Percentiles rank a stretch among this genome's conserved stretches.
Conservation (phyloP, 2,329 filamentous ascomycete species). For the Ophiocordyceps camponoti-saundersi region DNA sequence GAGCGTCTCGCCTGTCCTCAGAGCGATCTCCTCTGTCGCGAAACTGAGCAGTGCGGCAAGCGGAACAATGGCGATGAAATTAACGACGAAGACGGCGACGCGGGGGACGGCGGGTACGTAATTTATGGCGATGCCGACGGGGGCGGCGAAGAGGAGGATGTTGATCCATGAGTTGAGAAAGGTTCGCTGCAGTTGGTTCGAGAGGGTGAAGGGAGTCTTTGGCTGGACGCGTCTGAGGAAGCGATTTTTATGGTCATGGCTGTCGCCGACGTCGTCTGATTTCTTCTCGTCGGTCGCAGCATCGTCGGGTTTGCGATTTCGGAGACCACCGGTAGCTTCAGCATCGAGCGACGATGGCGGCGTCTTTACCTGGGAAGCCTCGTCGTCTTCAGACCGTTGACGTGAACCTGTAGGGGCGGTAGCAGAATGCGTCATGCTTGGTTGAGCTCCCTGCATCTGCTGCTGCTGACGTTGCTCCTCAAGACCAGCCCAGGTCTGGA, state of each 20-base stretch:
- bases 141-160: conserved; percentile 55
- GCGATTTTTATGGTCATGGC: conserved; percentile 18
- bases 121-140: conserved; percentile 54
- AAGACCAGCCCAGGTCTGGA: conserved; percentile 18
- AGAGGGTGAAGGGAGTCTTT: conserved; percentile 38
- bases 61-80: conserved; percentile 68
- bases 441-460: too few relatives aligned
- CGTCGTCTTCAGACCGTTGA: too few relatives aligned
- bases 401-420: too few relatives aligned
- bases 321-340: too few relatives aligned
- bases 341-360: too few relatives aligned
- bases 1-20: conserved; percentile 55
- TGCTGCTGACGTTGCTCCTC: conserved; percentile 13
- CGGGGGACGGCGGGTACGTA: conserved; percentile 46
- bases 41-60: conserved; percentile 59
- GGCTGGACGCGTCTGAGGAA: conserved; percentile 29
- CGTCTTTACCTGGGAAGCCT: too few relatives aligned
- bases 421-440: too few relatives aligned
- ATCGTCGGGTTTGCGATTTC: too few relatives aligned
- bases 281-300: too few relatives aligned
- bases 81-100: conserved; percentile 54
- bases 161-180: conserved; percentile 72
- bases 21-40: conserved; percentile 61
- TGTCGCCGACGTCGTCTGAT: conserved; percentile 5
- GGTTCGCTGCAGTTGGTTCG: conserved; percentile 55